These are phyloP conservation scores for Tolypocladium pustulatum DNA, from an alignment of 2,329 filamentous ascomycete species.

Conservation along the genomic window DNA sequence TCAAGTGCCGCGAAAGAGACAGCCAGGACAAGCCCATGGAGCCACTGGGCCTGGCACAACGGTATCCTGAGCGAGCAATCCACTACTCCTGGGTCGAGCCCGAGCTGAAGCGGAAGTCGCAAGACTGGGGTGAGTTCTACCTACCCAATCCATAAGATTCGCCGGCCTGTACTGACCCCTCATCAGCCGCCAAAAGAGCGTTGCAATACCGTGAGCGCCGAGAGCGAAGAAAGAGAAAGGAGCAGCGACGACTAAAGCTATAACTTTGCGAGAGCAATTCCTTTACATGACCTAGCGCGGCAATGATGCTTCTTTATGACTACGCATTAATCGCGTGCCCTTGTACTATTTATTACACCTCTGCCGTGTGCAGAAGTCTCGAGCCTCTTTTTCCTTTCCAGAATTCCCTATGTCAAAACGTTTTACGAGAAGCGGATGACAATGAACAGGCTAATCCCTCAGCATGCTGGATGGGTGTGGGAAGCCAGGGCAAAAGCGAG, in stretches of 20 bases:
- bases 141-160: neutral
- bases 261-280: slow-evolving; percentile 6
- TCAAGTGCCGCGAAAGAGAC: slow-evolving; percentile 29
- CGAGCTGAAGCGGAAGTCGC: slow-evolving; percentile 25
- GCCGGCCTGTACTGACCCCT: neutral
- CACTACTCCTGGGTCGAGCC: slow-evolving; percentile 33
- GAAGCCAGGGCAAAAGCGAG: neutral
- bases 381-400: neutral
- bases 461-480: neutral
- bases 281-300: neutral
- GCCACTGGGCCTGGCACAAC: slow-evolving; percentile 25
- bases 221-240: slow-evolving; percentile 26
- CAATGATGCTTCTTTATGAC: slow-evolving; percentile 4
- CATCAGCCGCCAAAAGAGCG: slow-evolving; percentile 21
- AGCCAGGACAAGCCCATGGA: slow-evolving; percentile 24
- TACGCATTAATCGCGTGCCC: neutral
- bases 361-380: neutral
- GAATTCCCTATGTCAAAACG: neutral
- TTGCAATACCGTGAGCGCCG: slow-evolving; percentile 25
- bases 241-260: slow-evolving; percentile 24
- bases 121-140: slow-evolving; percentile 27
- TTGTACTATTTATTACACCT: neutral
- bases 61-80: slow-evolving; percentile 37
- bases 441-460: neutral
- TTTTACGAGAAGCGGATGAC: neutral